Conservation (phyloP, 495 filamentous ascomycete genomes). For the Aspergillus haitiensis region DNA sequence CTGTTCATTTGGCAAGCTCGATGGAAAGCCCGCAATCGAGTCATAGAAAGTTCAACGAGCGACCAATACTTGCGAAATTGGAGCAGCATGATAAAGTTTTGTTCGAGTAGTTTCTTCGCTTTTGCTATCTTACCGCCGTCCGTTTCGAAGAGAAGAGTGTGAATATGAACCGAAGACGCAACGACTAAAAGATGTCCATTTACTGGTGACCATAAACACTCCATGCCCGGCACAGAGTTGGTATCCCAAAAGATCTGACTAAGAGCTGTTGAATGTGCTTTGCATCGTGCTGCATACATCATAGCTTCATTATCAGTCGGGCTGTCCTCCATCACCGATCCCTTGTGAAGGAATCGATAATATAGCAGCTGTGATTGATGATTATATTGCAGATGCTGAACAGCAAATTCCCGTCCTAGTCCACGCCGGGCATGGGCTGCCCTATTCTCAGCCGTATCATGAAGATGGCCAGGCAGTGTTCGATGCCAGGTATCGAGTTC, state of each 20-base stretch:
- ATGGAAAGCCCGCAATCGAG: conserved; percentile 12
- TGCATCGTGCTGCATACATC: conserved; percentile 12
- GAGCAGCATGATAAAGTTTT: conserved; percentile 16
- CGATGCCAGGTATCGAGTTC: conserved; percentile 3
- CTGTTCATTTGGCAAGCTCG: conserved; percentile 16
- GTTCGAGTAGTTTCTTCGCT: conserved; percentile 10
- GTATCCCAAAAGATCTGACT: conserved; percentile 17
- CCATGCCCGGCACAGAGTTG: conserved; percentile 3
- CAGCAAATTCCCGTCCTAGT: conserved; percentile 8
- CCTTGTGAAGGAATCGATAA: conserved; percentile 10
- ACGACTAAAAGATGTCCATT: conserved; percentile 15
- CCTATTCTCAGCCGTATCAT: conserved; percentile 4
- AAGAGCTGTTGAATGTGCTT: conserved; percentile 3
- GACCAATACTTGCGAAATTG: conserved; percentile 14
- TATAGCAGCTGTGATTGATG: conserved; percentile 13
- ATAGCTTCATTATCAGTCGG: conserved; percentile 3
- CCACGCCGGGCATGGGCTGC: neutral
- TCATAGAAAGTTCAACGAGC: conserved; percentile 16
- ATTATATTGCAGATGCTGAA: conserved; percentile 8
- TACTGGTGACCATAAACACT: conserved; percentile 14
- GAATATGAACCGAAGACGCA: conserved; percentile 3
- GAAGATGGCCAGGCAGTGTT: conserved; percentile 3
- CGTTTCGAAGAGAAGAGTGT: conserved; percentile 11
- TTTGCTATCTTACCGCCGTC: conserved; percentile 2
- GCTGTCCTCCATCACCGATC: neutral